phyloP scores from a whole-genome alignment of 768 basidiomycete genomes.

The Rhodosporidiobolus sp. region DNA sequence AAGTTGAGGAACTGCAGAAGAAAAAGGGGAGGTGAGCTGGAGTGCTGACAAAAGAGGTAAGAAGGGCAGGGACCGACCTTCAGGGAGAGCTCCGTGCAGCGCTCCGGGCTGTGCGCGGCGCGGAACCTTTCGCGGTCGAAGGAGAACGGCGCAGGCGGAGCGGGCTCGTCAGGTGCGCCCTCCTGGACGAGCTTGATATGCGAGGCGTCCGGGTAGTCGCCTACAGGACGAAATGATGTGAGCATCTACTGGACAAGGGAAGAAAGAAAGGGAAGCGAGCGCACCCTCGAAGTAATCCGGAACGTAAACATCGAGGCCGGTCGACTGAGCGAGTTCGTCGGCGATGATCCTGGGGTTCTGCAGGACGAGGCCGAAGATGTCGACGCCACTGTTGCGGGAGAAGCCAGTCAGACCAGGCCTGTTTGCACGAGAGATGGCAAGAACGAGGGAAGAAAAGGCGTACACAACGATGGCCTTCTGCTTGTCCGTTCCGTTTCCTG shows the following conservation, averaged over 20 bases:
- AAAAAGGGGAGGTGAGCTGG: too few species aligned
- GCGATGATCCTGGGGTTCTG: conserved; percentile 10
- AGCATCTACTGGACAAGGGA: not conserved
- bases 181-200: not conserved
- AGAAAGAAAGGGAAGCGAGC: not conserved
- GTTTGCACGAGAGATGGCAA: not conserved
- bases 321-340: not conserved
- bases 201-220: not conserved
- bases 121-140: too few species aligned
- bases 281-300: conserved; percentile 9
- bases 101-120: too few species aligned
- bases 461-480: conserved; percentile 5
- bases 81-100: not conserved
- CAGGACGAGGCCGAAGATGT: conserved; percentile 9
- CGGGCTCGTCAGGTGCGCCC: too few species aligned
- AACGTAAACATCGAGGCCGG: not conserved
- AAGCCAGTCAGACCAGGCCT: not conserved
- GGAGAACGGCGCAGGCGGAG: too few species aligned
- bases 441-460: not conserved
- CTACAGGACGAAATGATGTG: not conserved
- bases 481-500: not conserved
- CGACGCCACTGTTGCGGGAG: not conserved
- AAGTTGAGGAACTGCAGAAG: not conserved
- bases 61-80: not conserved
- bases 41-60: too few species aligned